Conservation (phyloP, 2,329 filamentous ascomycete genomes). For the Alternaria triticimaculans region DNA sequence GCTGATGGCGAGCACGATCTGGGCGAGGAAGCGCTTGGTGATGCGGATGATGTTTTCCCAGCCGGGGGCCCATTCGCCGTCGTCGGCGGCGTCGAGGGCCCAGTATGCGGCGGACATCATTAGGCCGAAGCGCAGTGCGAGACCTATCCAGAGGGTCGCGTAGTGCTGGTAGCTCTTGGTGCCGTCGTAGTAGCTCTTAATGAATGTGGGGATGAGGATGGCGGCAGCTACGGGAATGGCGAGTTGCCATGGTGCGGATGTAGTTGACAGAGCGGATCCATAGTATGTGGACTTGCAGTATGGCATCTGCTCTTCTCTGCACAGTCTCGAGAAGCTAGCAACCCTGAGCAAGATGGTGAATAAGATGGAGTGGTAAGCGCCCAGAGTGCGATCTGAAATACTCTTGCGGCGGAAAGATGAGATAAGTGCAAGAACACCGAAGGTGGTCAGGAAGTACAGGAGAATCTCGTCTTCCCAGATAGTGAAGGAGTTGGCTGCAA, state of each 20-base stretch:
- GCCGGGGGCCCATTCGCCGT: conserved; percentile 76
- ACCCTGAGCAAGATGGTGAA: conserved; percentile 81
- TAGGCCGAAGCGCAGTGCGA: conserved; percentile 77
- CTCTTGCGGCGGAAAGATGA: conserved; percentile 76
- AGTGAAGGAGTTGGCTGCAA: conserved; percentile 96
- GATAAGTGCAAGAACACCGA: conserved; percentile 76
- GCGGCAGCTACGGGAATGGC: conserved; percentile 78
- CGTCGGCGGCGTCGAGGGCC: conserved; percentile 87
- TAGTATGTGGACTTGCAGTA: conserved; percentile 97
- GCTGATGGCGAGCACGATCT: conserved; percentile 78
- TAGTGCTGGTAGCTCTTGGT: conserved; percentile 88
- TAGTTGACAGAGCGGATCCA: conserved; percentile 87
- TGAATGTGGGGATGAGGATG: conserved; percentile 72
- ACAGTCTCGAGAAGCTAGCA: conserved; percentile 88
- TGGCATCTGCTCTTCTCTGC: conserved; percentile 97
- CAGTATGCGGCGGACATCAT: conserved; percentile 82
- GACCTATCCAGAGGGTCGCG: conserved; percentile 82
- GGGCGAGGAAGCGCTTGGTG: conserved; percentile 77
- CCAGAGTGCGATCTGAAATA: conserved; percentile 72
- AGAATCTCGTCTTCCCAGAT: conserved; percentile 98
- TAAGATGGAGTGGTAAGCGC: conserved; percentile 81
- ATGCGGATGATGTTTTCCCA: conserved; percentile 68
- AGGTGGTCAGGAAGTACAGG: conserved; percentile 87
- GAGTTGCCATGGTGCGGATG: conserved; percentile 89
- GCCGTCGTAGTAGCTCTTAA: conserved; percentile 80